These are phyloP conservation scores for Solanum rostratum DNA, from an alignment of 257 asterid species.

Conservation along the genomic window DNA sequence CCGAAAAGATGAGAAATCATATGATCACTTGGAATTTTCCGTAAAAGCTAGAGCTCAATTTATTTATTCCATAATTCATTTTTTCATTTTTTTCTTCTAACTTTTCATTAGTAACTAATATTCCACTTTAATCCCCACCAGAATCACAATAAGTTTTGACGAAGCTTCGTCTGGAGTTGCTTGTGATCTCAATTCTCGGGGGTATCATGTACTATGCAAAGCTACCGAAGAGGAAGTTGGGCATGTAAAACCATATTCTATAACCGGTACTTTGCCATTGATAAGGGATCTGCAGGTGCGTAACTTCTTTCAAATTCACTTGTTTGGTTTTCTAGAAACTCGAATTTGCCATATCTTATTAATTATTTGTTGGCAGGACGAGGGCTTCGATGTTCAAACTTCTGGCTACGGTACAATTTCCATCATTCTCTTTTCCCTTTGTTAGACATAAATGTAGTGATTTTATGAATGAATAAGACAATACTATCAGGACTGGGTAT, in stretches of 20 bases:
- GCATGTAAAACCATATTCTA: conserved; percentile 86
- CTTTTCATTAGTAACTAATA: not conserved
- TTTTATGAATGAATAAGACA: not conserved
- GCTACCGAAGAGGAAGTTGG: conserved; percentile 94
- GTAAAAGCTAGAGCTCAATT: not conserved
- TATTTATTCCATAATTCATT: not conserved
- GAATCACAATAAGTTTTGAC: conserved; percentile 61
- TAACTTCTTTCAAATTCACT: not conserved
- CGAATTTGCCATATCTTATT: not conserved
- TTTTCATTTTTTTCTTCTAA: not conserved
- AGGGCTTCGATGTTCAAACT: conserved; percentile 95
- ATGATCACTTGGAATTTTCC: not conserved
- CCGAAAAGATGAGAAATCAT: not conserved
- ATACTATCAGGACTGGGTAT: not conserved
- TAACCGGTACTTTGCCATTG: conserved; percentile 90
- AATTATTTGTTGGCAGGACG: conserved; percentile 42
- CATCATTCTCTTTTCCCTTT: not conserved
- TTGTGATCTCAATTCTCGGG: conserved; percentile 86
- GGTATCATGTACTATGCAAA: conserved; percentile 80
- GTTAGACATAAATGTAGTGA: not conserved
- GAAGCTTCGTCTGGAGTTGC: conserved; percentile 81
- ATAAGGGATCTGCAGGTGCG: conserved; percentile 84
- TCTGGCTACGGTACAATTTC: conserved; percentile 68
- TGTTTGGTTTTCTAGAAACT: not conserved
- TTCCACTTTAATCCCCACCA: conserved; percentile 12